Percentiles rank a stretch among this genome's conserved stretches.
Conservation (phyloP, 1,284 basidiomycete genomes). For the Boletus smithii region DNA sequence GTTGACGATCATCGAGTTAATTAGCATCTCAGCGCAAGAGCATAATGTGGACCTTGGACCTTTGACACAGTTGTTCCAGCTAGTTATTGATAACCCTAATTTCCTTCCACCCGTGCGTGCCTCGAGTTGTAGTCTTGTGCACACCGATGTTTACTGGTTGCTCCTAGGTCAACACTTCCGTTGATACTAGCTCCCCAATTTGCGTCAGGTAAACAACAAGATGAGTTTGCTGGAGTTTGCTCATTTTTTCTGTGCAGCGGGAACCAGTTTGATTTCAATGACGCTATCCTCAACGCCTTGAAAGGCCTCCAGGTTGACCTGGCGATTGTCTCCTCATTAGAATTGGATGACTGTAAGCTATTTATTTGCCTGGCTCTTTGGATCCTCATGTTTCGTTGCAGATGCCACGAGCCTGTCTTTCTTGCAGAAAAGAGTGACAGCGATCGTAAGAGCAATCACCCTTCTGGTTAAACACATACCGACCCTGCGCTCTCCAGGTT, state of each 20-base stretch:
- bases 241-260: slow-evolving; percentile 41
- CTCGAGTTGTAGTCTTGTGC: neutral
- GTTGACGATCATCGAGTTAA: slow-evolving; percentile 56
- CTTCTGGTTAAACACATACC: neutral
- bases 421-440: slow-evolving; percentile 58
- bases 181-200: slow-evolving; percentile 51
- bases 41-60: slow-evolving; percentile 65
- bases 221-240: slow-evolving; percentile 6
- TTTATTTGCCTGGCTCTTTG: neutral
- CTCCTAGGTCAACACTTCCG: slow-evolving; percentile 50
- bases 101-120: slow-evolving; percentile 38
- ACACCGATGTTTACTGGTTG: neutral
- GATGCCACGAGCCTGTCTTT: slow-evolving; percentile 62
- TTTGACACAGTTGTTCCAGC: slow-evolving; percentile 55
- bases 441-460: slow-evolving; percentile 41
- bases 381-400: slow-evolving; percentile 23
- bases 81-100: slow-evolving; percentile 51
- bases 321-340: slow-evolving; percentile 46
- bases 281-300: slow-evolving; percentile 62
- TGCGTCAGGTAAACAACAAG: slow-evolving; percentile 47
- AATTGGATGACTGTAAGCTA: slow-evolving; percentile 58
- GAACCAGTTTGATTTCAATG: slow-evolving; percentile 57
- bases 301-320: slow-evolving; percentile 58
- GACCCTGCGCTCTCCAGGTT: slow-evolving; percentile 38
- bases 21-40: slow-evolving; percentile 51